Evolutionary conservation across 352 stramenopile genomes (phyloP).

Genomic region (Saprolegnia parasitica): DNA sequence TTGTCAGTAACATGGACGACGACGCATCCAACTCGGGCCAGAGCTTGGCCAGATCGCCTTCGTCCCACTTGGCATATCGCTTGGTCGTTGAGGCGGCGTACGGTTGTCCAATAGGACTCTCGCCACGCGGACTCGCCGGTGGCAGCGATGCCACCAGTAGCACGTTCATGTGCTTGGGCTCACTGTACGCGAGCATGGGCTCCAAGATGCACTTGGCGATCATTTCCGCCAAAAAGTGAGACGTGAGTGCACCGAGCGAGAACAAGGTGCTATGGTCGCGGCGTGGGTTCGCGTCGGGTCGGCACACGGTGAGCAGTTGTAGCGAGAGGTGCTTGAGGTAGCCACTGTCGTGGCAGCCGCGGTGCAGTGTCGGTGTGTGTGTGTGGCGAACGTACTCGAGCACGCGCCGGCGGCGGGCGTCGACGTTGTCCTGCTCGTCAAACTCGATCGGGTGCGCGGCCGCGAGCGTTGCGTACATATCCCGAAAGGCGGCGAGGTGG

Average conservation of each 20-base stretch:
- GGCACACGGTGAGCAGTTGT: background rate
- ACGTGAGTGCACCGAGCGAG: background rate
- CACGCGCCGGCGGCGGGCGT: background rate
- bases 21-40: no score
- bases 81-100: no score
- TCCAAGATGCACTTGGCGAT: conserved; percentile 17
- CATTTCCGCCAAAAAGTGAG: conserved; percentile 22
- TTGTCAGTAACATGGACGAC: no score
- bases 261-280: background rate
- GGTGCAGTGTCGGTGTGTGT: conserved; percentile 12
- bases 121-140: no score
- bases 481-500: conserved; percentile 19
- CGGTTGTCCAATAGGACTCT: no score
- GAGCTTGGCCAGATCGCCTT: no score
- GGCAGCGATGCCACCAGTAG: background rate
- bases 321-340: conserved; percentile 21
- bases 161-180: conserved; percentile 18
- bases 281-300: conserved; percentile 13
- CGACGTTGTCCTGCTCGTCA: background rate
- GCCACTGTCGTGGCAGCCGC: background rate
- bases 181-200: conserved; percentile 3
- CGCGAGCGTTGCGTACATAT: conserved; percentile 7
- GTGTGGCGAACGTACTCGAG: background rate
- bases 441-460: conserved; percentile 6
- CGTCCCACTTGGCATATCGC: no score